A percentile compares a stretch with the other conserved stretches of the same genome.
Conservation (phyloP, 768 basidiomycete genomes). For the Sarcomyxa edulis region DNA sequence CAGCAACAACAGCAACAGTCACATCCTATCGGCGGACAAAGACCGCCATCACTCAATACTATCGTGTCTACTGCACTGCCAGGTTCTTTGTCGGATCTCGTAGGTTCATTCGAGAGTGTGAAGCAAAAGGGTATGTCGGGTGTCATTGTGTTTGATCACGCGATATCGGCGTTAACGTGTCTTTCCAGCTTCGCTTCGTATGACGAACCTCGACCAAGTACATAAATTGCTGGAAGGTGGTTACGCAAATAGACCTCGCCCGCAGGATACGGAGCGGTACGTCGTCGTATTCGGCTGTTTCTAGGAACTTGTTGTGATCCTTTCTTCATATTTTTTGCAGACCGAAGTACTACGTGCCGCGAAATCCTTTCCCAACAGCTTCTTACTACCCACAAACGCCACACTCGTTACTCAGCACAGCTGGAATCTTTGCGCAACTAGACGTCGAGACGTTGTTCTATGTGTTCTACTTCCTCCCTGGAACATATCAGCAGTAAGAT, state of each 20-base stretch:
- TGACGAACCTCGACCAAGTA: conserved; percentile 84
- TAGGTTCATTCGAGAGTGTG: conserved; percentile 90
- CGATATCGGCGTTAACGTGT: conserved; percentile 1
- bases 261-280: conserved; percentile 93
- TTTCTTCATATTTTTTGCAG: conserved; percentile 33
- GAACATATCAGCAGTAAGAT: conserved; percentile 93
- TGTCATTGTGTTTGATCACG: background rate
- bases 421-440: conserved; percentile 82
- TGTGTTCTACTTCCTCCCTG: conserved; percentile 96
- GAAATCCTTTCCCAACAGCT: conserved; percentile 88
- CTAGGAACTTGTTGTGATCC: conserved; percentile 4
- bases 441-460: conserved; percentile 98
- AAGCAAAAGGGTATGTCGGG: conserved; percentile 85
- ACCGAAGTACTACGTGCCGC: conserved; percentile 94
- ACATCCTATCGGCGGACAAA: conserved; percentile 32
- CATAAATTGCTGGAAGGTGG: conserved; percentile 94
- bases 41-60: conserved; percentile 46
- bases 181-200: conserved; percentile 62
- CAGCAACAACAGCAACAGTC: conserved; percentile 10
- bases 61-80: conserved; percentile 53
- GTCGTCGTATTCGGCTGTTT: conserved; percentile 9
- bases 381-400: conserved; percentile 92
- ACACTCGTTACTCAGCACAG: conserved; percentile 72
- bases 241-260: conserved; percentile 83
- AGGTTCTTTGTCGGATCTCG: conserved; percentile 85